Evolutionary conservation across 2,329 filamentous ascomycete species (phyloP), one percentile per base, ranked within the genome.

Genomic region (Massarina eburnea): DNA sequence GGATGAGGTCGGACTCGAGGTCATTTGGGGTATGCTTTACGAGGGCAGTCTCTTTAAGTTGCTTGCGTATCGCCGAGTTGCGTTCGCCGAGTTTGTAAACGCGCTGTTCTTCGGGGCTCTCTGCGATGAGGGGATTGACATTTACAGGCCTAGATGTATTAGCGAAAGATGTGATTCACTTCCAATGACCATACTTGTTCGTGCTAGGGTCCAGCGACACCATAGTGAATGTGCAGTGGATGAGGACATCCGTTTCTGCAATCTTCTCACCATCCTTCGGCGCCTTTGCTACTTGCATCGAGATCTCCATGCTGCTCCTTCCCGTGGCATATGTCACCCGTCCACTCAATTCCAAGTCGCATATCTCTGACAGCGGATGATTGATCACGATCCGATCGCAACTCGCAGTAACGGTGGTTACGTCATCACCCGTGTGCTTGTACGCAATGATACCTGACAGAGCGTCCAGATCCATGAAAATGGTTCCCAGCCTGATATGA

Each of bases 381-480:
- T 87, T 80, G 55, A 91, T 83, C 3, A 78, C 80, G 55, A 85
- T 85, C 39, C 82, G 71, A 58, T 85, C 82, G 45, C 81, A 82
- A 17, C 81, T 81, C 14, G 82, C 82, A 3, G 82, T 85, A 26
- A 85, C 82, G 1, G 81, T 85, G 1, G 79, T 81, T 1, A 84
- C 81, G 34, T 73, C 71, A 41, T 85, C 83, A 15, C 84, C 84
- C 0, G 83, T 85, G 57, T 87, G 84, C 51, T 86, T 88, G 68
- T 90, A 67, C 52, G 88, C 86, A 45, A 91, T 81, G 37, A 91
- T 81, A 8, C 88, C 88, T 1, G 86, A 86, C 7, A 91, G 71
- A 0, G 88, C 88, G 68, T 91, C 88, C 2, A 91, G 77, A 52
- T 91, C 88, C 86, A 91, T 91, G 50, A 91, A 82, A 14, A 91